Conservation (phyloP, 805 yeast species). For the Ogataea methanolica region DNA sequence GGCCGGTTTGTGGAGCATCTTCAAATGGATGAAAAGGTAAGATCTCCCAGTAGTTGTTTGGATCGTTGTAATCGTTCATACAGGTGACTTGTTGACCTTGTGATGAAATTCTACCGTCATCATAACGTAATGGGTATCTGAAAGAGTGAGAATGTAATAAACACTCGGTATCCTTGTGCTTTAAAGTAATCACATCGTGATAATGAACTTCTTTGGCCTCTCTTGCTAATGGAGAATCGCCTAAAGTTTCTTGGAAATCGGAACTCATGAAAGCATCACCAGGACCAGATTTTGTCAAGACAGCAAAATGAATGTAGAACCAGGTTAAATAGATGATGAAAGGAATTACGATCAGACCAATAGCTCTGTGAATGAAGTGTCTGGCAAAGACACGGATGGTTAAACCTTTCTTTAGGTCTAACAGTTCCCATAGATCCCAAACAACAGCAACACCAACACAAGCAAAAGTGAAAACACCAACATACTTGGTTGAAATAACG, state of each 20-base stretch:
- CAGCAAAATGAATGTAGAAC: constrained; percentile 87
- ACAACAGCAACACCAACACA: constrained; percentile 84
- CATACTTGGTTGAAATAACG: constrained; percentile 93
- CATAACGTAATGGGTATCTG: constrained; percentile 84
- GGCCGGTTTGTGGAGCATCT: constrained; percentile 34
- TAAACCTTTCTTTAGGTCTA: constrained; percentile 68
- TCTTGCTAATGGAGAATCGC: constrained; percentile 73
- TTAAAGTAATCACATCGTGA: constrained; percentile 70
- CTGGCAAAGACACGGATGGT: constrained; percentile 49
- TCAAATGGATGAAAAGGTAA: constrained; percentile 54
- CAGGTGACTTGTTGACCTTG: constrained; percentile 94
- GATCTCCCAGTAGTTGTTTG: constrained; percentile 83
- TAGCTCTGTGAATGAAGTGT: constrained; percentile 74
- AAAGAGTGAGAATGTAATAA: constrained; percentile 77
- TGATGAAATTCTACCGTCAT: constrained; percentile 93
- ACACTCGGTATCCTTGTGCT: constrained; percentile 76
- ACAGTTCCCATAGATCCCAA: constrained; percentile 81
- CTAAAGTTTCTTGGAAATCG: constrained; percentile 87
- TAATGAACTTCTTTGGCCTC: constrained; percentile 70
- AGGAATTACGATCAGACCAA: constrained; percentile 73
- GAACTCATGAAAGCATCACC: constrained; percentile 96
- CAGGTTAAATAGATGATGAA: constrained; percentile 77
- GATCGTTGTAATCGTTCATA: constrained; percentile 44
- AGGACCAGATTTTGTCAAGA: constrained; percentile 84
- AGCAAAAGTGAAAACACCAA: constrained; percentile 87